Base-by-base conservation (phyloP, 2,329 filamentous ascomycete genomes). In the Rhynchosporium graminicola region DNA sequence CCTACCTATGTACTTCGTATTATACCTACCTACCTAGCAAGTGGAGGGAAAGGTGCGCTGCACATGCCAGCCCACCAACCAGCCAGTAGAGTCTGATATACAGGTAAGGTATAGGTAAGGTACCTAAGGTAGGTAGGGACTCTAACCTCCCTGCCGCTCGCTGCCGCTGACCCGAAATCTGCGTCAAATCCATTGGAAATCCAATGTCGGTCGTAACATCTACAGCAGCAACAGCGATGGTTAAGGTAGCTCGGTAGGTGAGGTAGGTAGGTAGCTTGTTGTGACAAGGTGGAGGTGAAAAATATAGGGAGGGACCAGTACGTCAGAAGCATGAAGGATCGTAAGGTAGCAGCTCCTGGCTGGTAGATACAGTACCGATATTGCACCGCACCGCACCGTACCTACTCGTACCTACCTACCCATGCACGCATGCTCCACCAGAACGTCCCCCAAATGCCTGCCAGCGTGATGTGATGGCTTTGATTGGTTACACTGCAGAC, bases 191-290 rank as follows among this genome's bases (percentile, higher is more conserved):
- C 20, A 20, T 20, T 20, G 20, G 20, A 20, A 20, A 20, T 20
- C 50, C 51, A 29, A 40, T 54, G 51, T 20, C 20, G 51, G 20
- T 20, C 20, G 1, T 20, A 20, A 20, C 20, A 20, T 20, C 20
- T 20, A 20, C 40, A 54, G 40, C 36, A 42, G 28, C 51, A 54
- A 42, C 51, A 28, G 51, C 51, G 51, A 54, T 54, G 13, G 36
- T 42, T 13, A 33, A 38, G 51, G 28, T 54, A 33, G 28, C 33
- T 13, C 33, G 43, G 43, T 4, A 12, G 40, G 40, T 12, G 43
- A 7, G 4, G 15, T 15, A 20, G 1, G n/a, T 20, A 20, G 20
- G 20, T 20, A 20, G 20, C 20, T 20, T 20, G 20, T 20, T 20
- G 20, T 20, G 20, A 20, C 20, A 20, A 46, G 13, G 43, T 46